Base-by-base conservation (phyloP, 352 stramenopile genomes). In the Aphanomyces astaci region DNA sequence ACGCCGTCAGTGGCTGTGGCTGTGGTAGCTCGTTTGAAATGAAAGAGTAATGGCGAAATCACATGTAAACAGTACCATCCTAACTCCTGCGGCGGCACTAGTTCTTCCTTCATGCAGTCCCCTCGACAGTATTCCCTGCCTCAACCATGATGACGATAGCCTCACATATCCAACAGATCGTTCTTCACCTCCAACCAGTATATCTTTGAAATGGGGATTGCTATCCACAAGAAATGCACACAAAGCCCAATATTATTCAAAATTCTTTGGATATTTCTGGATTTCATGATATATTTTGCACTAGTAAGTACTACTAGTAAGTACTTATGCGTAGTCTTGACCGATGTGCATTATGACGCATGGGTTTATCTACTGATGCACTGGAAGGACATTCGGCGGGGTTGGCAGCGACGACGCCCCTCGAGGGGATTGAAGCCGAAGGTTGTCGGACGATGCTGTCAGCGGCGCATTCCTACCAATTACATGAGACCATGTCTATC, bases 21-120 rank as follows among this genome's bases (percentile, higher is more conserved):
- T 99, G 97, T 78, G 97, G 96, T 52, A 95, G 78, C 49, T 98
- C 92, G 28, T 99, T 99, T 82, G 96, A 98, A 28, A 77, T 98
- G 53, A 99, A 99, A 79, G 81, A 91, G 55, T 95, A 80, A 74
- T 28, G 2, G 46, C 3, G 43, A 33, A 17, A 27, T 31, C 28
- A 22, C 55, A 51, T 30, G 2, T 1, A 33, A 51, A 30, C 55
- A 19, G 11, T 33, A 17, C 25, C 17, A 1, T 51, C 11, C 25
- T 19, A 11, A 17, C 32, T 17, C 11, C 40, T 49, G 40, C 15
- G 40, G 40, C 17, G 22, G 17, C 40, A 49, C 17, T 0, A 0
- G 1, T n/a, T n/a, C 40, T 49, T 49, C 40, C 40, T 49, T 49
- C 22, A n/a, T n/a, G n/a, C n/a, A n/a, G n/a, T n/a, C n/a, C n/a